Evolutionary conservation across 805 yeast genomes (phyloP).

Genomic region (Candida caryicola): DNA sequence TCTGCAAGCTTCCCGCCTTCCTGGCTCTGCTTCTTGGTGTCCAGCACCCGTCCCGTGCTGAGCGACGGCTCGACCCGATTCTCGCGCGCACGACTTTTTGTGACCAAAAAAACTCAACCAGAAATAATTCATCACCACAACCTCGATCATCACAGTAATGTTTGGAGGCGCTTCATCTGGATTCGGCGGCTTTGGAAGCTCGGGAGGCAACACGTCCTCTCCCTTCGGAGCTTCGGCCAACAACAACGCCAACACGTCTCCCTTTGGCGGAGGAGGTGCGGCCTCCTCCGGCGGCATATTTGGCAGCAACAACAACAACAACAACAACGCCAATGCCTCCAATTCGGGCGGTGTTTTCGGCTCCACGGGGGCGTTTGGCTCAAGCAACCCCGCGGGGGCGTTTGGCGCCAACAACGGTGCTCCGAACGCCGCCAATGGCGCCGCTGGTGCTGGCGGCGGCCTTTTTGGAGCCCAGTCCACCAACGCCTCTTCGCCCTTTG

Average conservation of each 20-base stretch:
- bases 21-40: no score
- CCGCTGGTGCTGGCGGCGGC: conserved; percentile 14
- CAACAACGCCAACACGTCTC: conserved; percentile 13
- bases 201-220: conserved; percentile 25
- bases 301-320: conserved; percentile 13
- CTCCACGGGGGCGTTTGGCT: conserved; percentile 19
- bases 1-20: no score
- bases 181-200: conserved; percentile 43
- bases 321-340: conserved; percentile 12
- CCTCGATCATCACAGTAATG: conserved; percentile 24
- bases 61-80: no score
- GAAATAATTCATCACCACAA: conserved; percentile 2
- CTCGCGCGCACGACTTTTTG: not conserved
- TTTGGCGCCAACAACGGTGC: conserved; percentile 22
- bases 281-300: conserved; percentile 5
- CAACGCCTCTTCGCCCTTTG: conserved; percentile 7
- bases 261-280: conserved; percentile 16
- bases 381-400: conserved; percentile 15
- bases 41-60: no score
- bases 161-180: conserved; percentile 51
- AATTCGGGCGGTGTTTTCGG: conserved; percentile 11
- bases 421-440: conserved; percentile 25
- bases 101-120: not conserved
- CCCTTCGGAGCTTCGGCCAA: conserved; percentile 33
- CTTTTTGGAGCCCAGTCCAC: conserved; percentile 15